Percentiles rank a stretch among this genome's conserved stretches.
phyloP scores from a whole-genome alignment of 768 basidiomycete species.

The Boletus eberwhitei region DNA sequence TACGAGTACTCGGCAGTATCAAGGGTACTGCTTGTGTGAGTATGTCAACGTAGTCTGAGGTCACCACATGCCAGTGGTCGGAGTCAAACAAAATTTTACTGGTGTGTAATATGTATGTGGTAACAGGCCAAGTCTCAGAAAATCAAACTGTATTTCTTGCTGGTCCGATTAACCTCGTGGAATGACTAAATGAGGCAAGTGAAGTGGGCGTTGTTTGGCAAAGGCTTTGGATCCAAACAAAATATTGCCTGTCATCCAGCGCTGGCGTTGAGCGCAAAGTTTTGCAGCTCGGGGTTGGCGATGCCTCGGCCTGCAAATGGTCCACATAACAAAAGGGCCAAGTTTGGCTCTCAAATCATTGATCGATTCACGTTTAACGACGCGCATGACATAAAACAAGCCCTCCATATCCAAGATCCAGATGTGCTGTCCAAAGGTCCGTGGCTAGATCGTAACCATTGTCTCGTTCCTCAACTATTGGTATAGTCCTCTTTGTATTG shows the following conservation, averaged over 20 bases:
- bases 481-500: constrained; percentile 46
- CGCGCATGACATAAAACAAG: constrained; percentile 23
- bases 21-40: no score
- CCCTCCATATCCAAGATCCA: constrained; percentile 14
- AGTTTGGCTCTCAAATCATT: constrained; percentile 6
- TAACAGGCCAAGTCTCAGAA: no score
- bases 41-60: no score
- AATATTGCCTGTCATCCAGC: background rate
- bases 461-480: background rate
- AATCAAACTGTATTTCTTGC: no score
- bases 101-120: no score
- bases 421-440: constrained; percentile 23
- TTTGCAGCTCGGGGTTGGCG: background rate
- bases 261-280: background rate
- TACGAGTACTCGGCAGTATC: no score
- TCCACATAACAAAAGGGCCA: constrained; percentile 25
- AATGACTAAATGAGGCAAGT: background rate
- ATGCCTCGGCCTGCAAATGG: constrained; percentile 16
- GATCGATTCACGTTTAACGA: constrained; percentile 17
- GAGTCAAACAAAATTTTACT: no score
- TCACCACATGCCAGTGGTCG: no score
- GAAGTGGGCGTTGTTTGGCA: constrained; percentile 14
- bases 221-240: constrained; percentile 28
- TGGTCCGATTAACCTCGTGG: background rate
- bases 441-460: background rate